phyloP scores from a whole-genome alignment of 768 basidiomycete genomes.

The Rhizopogon vulgaris region DNA sequence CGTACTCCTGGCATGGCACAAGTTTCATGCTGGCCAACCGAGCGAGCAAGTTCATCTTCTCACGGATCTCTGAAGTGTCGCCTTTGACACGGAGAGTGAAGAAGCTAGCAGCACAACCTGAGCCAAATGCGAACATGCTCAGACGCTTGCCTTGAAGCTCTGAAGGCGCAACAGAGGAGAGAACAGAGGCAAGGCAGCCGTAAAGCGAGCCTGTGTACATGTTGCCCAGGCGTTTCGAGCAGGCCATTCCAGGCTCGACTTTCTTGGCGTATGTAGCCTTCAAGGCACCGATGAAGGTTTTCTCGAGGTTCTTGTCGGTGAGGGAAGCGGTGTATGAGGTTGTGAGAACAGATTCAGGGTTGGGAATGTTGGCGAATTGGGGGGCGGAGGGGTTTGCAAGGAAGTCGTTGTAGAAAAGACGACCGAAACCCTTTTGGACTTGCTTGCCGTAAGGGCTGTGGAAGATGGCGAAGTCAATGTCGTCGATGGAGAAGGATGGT shows the following conservation, averaged over 20 bases:
- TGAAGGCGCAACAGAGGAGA: conserved; percentile 66
- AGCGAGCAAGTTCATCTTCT: conserved; percentile 75
- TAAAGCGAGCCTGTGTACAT: conserved; percentile 98
- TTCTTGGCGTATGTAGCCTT: conserved; percentile 70
- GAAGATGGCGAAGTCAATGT: conserved; percentile 91
- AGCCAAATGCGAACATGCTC: conserved; percentile 94
- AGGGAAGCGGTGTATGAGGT: conserved; percentile 68
- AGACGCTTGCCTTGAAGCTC: conserved; percentile 78
- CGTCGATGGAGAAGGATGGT: conserved; percentile 63
- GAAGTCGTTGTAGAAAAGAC: conserved; percentile 92
- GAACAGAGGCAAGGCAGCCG: conserved; percentile 84
- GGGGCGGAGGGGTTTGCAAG: conserved; percentile 65
- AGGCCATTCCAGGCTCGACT: conserved; percentile 78
- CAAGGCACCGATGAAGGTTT: conserved; percentile 80
- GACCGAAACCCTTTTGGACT: conserved; percentile 94
- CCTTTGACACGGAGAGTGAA: conserved; percentile 85
- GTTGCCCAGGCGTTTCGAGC: conserved; percentile 90
- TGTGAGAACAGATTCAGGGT: conserved; percentile 64
- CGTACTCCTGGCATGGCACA: conserved; percentile 87
- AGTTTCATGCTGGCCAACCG: conserved; percentile 84
- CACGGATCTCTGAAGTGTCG: conserved; percentile 73
- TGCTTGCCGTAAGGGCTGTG: conserved; percentile 99
- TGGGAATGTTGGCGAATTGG: conserved; percentile 63
- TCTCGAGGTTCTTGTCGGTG: conserved; percentile 93
- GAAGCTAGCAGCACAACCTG: conserved; percentile 93